Evolutionary conservation across 2,329 filamentous ascomycete genomes (phyloP).

Genomic region (Trichoderma lentiforme): DNA sequence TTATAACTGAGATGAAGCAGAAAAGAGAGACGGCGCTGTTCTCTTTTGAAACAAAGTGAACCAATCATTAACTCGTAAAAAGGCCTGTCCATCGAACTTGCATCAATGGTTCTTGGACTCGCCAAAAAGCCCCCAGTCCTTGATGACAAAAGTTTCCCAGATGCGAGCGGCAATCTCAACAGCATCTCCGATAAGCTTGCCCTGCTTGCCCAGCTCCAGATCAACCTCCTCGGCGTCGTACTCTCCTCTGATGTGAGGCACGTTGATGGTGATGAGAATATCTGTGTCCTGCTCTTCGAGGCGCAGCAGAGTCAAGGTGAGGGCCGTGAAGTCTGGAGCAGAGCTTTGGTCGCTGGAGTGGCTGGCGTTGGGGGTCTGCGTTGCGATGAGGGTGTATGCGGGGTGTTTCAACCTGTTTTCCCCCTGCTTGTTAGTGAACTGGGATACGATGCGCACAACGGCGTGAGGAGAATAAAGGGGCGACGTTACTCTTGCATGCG

Average conservation of each 20-base stretch:
- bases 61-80: not conserved
- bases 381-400: constrained; percentile 68
- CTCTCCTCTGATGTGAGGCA: constrained; percentile 74
- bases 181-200: constrained; percentile 64
- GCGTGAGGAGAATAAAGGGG: not conserved
- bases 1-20: not conserved
- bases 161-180: constrained; percentile 66
- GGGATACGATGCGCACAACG: not conserved
- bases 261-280: constrained; percentile 80
- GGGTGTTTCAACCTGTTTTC: constrained; percentile 44
- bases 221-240: constrained; percentile 72
- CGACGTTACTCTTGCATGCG: constrained; percentile 46
- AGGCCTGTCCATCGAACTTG: not conserved
- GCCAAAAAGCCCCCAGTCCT: constrained; percentile 74
- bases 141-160: constrained; percentile 70
- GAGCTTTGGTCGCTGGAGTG: constrained; percentile 35
- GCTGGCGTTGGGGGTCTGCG: constrained; percentile 47
- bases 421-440: not conserved
- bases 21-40: not conserved
- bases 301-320: constrained; percentile 74
- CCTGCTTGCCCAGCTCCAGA: constrained; percentile 61
- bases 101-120: constrained; percentile 20
- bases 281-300: constrained; percentile 75
- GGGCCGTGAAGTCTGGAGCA: constrained; percentile 64
- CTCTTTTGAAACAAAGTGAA: not conserved